These are phyloP conservation scores for Russula griseocarnosa DNA, from an alignment of 768 basidiomycete species.

Conservation along the genomic window DNA sequence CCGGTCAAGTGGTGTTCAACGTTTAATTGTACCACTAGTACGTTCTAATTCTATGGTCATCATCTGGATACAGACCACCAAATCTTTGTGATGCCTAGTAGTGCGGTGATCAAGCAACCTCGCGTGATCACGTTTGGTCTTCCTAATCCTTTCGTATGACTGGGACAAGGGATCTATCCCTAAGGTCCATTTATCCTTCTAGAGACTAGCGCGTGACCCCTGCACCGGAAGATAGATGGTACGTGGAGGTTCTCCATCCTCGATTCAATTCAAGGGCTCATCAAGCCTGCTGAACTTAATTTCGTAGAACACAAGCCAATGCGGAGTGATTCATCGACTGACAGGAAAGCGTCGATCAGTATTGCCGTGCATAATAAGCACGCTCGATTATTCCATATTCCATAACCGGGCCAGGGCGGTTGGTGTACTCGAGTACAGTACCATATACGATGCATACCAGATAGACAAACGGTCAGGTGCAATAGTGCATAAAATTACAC, in stretches of 20 bases:
- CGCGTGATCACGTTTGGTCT: background rate
- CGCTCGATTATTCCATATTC: background rate
- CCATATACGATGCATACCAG: background rate
- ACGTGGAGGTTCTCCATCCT: no score
- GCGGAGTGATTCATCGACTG: background rate
- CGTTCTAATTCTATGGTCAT: no score
- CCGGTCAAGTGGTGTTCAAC: no score
- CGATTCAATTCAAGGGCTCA: background rate
- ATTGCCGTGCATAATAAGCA: background rate
- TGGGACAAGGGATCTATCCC: background rate
- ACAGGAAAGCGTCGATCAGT: no score
- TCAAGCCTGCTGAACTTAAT: background rate
- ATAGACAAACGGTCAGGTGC: background rate
- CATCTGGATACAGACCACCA: background rate
- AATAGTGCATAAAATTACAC: conserved; percentile 16
- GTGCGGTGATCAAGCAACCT: background rate
- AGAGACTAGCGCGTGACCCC: no score
- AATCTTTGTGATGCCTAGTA: background rate
- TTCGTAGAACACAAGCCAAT: background rate
- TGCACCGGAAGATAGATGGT: no score
- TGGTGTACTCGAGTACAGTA: background rate
- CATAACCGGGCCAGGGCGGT: background rate
- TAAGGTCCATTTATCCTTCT: background rate
- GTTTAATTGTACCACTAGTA: no score
- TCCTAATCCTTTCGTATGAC: background rate